Evolutionary conservation across 768 basidiomycete genomes (phyloP).

Genomic region (Rhizopogon vesiculosus): DNA sequence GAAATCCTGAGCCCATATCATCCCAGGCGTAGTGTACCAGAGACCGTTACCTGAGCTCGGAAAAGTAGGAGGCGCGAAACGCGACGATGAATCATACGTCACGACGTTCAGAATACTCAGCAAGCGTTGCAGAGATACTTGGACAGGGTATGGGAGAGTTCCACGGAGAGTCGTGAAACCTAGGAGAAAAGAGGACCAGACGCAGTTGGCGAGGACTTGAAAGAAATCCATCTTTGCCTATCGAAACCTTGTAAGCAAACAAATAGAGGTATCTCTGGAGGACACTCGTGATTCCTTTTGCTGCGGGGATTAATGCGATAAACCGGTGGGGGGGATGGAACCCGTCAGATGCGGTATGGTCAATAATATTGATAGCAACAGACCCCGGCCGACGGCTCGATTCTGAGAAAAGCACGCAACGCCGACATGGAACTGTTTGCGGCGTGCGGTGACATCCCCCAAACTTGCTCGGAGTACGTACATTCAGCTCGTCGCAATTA

Average conservation of each 20-base stretch:
- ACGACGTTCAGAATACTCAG: conserved; percentile 16
- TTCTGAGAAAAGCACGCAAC: neutral
- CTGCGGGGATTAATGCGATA: no score
- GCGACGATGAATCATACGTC: conserved; percentile 13
- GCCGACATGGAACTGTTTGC: neutral
- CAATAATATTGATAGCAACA: no score
- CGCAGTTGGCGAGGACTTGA: conserved; percentile 10
- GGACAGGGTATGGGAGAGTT: conserved; percentile 14
- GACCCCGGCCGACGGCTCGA: neutral
- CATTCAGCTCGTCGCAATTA: no score
- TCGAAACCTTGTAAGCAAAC: neutral
- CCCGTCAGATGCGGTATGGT: no score
- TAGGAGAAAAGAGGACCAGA: conserved; percentile 13
- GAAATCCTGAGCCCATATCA: conserved; percentile 53
- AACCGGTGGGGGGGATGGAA: no score
- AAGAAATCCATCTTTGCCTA: conserved; percentile 18
- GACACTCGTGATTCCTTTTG: no score
- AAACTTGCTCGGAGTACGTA: neutral
- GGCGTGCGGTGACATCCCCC: neutral
- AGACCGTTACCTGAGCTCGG: conserved; percentile 71
- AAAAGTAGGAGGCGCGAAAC: conserved; percentile 40
- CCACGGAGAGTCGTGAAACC: conserved; percentile 8
- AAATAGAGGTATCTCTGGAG: neutral
- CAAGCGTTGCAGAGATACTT: conserved; percentile 13
- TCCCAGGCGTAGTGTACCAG: conserved; percentile 57